These are phyloP conservation scores for Colletotrichum costaricense DNA, from an alignment of 2,329 filamentous ascomycete genomes.

Conservation along the genomic window DNA sequence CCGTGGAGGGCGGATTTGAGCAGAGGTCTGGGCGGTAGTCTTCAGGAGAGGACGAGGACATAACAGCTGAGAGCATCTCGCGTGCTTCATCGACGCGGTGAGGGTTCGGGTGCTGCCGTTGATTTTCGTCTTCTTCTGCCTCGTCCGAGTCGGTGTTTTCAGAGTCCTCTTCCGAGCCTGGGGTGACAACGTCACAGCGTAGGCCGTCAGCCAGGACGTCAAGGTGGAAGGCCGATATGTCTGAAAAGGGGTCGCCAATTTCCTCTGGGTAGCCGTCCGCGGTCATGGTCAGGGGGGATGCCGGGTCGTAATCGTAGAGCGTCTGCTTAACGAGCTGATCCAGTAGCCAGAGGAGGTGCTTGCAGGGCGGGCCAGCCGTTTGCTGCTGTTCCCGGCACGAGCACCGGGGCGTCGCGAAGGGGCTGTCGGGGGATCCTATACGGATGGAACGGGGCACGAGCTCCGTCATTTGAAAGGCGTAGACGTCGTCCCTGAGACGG, in stretches of 20 bases:
- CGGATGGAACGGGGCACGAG: constrained; percentile 63
- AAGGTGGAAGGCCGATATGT: constrained; percentile 62
- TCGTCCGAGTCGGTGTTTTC: constrained; percentile 7
- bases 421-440: constrained; percentile 55
- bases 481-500: constrained; percentile 58
- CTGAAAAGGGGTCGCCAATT: constrained; percentile 59
- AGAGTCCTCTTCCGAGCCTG: constrained; percentile 31
- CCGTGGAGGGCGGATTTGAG: constrained; percentile 39
- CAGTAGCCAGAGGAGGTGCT: constrained; percentile 65
- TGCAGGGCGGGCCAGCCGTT: constrained; percentile 52
- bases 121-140: constrained; percentile 6
- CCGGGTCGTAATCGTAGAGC: constrained; percentile 51
- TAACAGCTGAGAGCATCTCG: constrained; percentile 61
- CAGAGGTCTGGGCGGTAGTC: constrained; percentile 61
- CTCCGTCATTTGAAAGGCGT: constrained; percentile 68
- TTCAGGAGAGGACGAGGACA: constrained; percentile 47
- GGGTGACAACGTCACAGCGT: constrained; percentile 56
- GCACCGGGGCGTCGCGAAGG: constrained; percentile 56
- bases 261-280: constrained; percentile 56
- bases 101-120: constrained; percentile 38
- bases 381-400: constrained; percentile 50
- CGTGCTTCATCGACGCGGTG: constrained; percentile 60
- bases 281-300: constrained; percentile 55
- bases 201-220: constrained; percentile 63
- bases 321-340: constrained; percentile 63